Evolutionary conservation across 768 basidiomycete species (phyloP).

Genomic region (Phallus indusiatus): DNA sequence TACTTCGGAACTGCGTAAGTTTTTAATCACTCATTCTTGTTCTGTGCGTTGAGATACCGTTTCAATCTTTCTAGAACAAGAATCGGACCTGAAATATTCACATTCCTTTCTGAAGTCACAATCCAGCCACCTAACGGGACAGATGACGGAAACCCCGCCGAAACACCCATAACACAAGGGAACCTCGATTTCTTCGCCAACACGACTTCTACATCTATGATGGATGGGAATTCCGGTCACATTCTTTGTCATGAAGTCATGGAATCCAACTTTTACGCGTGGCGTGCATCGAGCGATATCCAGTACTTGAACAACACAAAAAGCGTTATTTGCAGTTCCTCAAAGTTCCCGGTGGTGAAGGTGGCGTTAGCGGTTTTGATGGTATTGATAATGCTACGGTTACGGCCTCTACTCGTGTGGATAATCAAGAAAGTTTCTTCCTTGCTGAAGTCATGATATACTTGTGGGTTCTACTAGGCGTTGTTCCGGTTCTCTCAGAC

Average conservation of each 20-base stretch:
- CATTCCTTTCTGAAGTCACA: conserved; percentile 14
- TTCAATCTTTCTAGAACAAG: conserved; percentile 42
- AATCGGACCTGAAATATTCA: conserved; percentile 67
- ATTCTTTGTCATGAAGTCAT: conserved; percentile 68
- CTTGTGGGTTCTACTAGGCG: conserved; percentile 31
- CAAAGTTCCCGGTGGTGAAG: conserved; percentile 19
- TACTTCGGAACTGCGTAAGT: conserved; percentile 61
- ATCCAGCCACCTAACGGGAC: conserved; percentile 35
- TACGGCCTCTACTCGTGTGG: conserved; percentile 22
- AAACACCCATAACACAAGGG: conserved; percentile 23
- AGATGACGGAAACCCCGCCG: conserved; percentile 52
- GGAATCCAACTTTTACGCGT: conserved; percentile 76
- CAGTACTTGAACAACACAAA: conserved; percentile 62
- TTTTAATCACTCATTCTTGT: background rate
- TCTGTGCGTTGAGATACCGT: background rate
- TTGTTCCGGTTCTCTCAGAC: conserved; percentile 1
- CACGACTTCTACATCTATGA: conserved; percentile 58
- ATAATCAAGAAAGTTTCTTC: conserved; percentile 63
- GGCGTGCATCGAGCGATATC: conserved; percentile 56
- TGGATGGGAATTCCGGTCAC: conserved; percentile 37
- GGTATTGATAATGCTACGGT: conserved; percentile 40
- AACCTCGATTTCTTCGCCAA: conserved; percentile 45
- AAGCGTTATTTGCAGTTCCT: conserved; percentile 49
- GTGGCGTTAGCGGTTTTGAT: conserved; percentile 41
- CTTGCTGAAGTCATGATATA: conserved; percentile 75